Base-by-base conservation (phyloP, 2,329 filamentous ascomycete genomes). In the Scleromitrula shiraiana region DNA sequence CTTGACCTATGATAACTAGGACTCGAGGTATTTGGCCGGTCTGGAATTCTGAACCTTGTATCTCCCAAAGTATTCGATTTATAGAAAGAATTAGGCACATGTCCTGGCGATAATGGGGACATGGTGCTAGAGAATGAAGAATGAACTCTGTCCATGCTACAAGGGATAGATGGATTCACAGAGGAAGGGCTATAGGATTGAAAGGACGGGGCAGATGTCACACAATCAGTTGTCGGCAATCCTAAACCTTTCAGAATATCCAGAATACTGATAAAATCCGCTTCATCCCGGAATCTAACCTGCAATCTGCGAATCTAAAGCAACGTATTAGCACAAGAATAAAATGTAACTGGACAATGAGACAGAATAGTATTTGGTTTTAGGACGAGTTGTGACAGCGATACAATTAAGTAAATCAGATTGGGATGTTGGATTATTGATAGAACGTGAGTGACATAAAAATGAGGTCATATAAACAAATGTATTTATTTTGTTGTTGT, bases 261-360 rank as follows among this genome's bases (percentile, higher is more conserved):
- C 14, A 56, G 12, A 29, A 52, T 52, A 43, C 44, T 53, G 9
- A 41, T 33, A 38, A 63, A 72, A 44, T 70, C 69, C 22, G 56
- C 42, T 8, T 64, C 56, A 5, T 61, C 65, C 14, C 50, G 56
- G 50, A 73, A 72, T 44, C 64, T 70, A 19, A 74, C 51, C 52
- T 74, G 71, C 32, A 71, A 59, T 37, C 70, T 65, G 32, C 68
- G 64, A 24, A 69, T 51, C 70, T 73, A 38, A 24, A 17, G 23
- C 23, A n/a, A 9, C 19, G 6, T 27, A 19, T 30, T 19, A 43
- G 36, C 32, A 36, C 14, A 19, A 29, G 32, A 20, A 4, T n/a
- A 35, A 40, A 22, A 22, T 20, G 27, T 5, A 14, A 33, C 12
- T n/a, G n/a, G n/a, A n/a, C n/a, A n/a, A n/a, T n/a, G n/a, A n/a